A percentile compares a stretch with the other conserved stretches of the same genome.
Conservation (phyloP, 2,329 filamentous ascomycete species). For the Trichoderma polysporum region DNA sequence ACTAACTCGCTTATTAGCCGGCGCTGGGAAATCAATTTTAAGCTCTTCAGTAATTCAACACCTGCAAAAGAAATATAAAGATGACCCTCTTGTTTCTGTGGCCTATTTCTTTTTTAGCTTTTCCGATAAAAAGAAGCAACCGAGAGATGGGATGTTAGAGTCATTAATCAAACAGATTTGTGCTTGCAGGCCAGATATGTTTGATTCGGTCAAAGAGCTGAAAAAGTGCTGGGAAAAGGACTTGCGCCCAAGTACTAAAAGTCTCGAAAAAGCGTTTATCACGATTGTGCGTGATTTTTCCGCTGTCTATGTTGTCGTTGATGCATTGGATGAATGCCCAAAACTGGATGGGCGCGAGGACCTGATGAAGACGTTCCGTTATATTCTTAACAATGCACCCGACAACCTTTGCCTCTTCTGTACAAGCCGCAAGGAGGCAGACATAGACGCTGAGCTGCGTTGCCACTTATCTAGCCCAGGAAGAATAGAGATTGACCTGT, state of each 20-base stretch:
- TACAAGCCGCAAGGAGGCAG: conserved; percentile 8
- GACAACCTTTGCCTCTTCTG: conserved; percentile 14
- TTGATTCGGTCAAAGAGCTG: not conserved
- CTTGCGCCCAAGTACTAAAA: not conserved
- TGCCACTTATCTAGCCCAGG: not conserved
- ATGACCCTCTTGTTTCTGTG: not conserved
- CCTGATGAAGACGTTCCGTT: not conserved
- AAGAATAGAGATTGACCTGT: conserved; percentile 1
- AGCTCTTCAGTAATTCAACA: conserved; percentile 4
- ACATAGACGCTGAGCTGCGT: not conserved
- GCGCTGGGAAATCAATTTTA: conserved; percentile 1
- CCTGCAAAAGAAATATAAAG: not conserved
- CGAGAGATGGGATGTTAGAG: conserved; percentile 9
- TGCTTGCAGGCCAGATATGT: not conserved
- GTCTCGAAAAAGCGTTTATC: not conserved
- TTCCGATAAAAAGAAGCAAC: conserved; percentile 9
- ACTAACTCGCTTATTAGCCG: not conserved
- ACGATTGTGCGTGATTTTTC: not conserved
- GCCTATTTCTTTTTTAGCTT: conserved; percentile 20
- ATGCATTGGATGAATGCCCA: conserved; percentile 17
- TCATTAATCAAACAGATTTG: conserved; percentile 20
- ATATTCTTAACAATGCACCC: not conserved
- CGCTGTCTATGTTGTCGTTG: not conserved
- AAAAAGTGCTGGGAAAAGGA: not conserved
- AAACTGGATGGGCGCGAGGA: not conserved